Conservation (phyloP, 306 rosid species). For the Pueraria montana region DNA sequence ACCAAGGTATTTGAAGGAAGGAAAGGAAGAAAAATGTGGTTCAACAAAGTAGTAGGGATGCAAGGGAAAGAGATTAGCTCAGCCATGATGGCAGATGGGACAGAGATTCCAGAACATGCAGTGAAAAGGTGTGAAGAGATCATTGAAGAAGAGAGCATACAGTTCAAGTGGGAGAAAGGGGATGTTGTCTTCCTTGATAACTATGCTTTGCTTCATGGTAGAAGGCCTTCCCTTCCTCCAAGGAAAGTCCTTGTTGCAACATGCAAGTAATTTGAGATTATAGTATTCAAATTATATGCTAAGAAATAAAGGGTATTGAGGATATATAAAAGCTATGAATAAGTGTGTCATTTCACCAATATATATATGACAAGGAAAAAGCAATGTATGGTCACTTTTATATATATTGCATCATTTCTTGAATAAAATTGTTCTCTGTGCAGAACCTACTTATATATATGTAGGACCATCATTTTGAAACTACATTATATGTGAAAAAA, state of each 20-base stretch:
- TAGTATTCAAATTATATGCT: constrained; percentile 5
- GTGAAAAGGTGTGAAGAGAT: constrained; percentile 84
- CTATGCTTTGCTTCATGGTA: constrained; percentile 85
- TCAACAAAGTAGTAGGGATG: constrained; percentile 85
- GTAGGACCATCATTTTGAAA: background rate
- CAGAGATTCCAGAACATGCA: constrained; percentile 64
- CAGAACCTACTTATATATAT: background rate
- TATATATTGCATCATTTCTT: background rate
- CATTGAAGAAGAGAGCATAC: constrained; percentile 92
- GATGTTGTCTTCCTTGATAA: constrained; percentile 90
- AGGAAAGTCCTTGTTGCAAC: constrained; percentile 79
- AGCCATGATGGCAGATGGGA: constrained; percentile 79
- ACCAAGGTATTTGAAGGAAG: constrained; percentile 87
- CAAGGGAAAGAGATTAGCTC: constrained; percentile 84
- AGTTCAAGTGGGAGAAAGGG: constrained; percentile 90
- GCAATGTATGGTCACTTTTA: background rate
- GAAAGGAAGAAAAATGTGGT: constrained; percentile 87
- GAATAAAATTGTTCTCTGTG: constrained; percentile 27
- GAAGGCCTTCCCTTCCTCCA: constrained; percentile 94
- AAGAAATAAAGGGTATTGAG: background rate
- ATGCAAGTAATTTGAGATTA: constrained; percentile 62
- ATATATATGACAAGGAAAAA: background rate
- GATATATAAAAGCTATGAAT: constrained; percentile 9
- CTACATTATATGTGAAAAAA: background rate
- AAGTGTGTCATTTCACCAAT: constrained; percentile 32